Conservation (phyloP, 2,329 filamentous ascomycete genomes). For the Fusarium xyrophilum region DNA sequence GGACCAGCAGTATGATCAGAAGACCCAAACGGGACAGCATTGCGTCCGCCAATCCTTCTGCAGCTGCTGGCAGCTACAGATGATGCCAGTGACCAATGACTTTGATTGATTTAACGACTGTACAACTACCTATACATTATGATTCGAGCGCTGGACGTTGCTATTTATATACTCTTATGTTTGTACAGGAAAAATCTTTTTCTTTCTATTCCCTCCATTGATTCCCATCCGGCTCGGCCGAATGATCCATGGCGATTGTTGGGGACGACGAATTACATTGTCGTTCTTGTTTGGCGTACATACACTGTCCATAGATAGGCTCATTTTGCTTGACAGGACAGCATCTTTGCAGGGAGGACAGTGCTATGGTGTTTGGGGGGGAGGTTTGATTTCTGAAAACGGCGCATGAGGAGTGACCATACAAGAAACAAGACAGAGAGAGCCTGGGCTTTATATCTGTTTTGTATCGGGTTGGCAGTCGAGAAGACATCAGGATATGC, state of each 20-base stretch:
- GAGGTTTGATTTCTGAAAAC: constrained; percentile 26
- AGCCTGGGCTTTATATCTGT: constrained; percentile 11
- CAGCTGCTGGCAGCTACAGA: constrained; percentile 54
- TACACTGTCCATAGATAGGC: constrained; percentile 17
- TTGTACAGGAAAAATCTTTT: constrained; percentile 26
- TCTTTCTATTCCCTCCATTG: constrained; percentile 12
- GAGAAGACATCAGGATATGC: constrained; percentile 27
- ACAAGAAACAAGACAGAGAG: not conserved
- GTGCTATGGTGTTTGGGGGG: constrained; percentile 18
- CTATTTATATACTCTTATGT: constrained; percentile 43
- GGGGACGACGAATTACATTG: constrained; percentile 8
- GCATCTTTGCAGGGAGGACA: constrained; percentile 9
- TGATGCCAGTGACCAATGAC: constrained; percentile 47
- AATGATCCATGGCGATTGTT: constrained; percentile 38
- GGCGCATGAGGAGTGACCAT: constrained; percentile 12
- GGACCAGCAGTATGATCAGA: constrained; percentile 56
- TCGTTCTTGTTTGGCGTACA: constrained; percentile 29
- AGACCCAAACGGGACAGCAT: constrained; percentile 53
- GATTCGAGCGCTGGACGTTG: constrained; percentile 43
- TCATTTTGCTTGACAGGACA: constrained; percentile 14
- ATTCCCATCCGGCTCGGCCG: constrained; percentile 28
- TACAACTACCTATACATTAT: constrained; percentile 38
- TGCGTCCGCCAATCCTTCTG: constrained; percentile 47
- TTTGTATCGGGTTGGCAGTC: constrained; percentile 1
- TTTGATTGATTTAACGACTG: constrained; percentile 40